Percentiles rank a stretch among this genome's conserved stretches.
phyloP scores from a whole-genome alignment of 1,284 basidiomycete species.

The Baeospora myosura region DNA sequence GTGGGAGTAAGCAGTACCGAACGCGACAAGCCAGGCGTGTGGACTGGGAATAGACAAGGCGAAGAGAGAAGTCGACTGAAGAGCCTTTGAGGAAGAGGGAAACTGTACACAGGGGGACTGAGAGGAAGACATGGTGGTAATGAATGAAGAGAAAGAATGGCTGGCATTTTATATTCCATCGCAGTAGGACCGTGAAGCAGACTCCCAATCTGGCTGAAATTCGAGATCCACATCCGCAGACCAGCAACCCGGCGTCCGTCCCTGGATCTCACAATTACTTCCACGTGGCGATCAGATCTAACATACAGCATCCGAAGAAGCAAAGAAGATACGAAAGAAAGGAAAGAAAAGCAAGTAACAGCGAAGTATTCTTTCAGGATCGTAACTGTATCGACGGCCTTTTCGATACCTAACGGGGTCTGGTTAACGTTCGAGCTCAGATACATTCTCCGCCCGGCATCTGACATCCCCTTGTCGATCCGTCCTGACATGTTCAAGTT shows the following conservation, averaged over 20 bases:
- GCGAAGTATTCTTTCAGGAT: conserved; percentile 5
- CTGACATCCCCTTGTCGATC: too few species aligned
- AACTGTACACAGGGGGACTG: conserved; percentile 32
- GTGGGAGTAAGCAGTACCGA: conserved; percentile 27
- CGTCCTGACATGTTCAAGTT: too few species aligned
- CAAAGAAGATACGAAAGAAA: conserved; percentile 94
- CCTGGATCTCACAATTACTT: background rate
- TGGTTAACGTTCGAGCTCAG: too few species aligned
- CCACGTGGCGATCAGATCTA: conserved; percentile 26
- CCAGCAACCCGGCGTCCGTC: background rate
- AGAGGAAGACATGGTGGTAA: too few species aligned
- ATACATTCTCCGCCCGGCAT: too few species aligned
- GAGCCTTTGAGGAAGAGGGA: conserved; percentile 28
- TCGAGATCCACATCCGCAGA: background rate
- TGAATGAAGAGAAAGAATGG: conserved; percentile 23
- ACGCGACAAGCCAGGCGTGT: conserved; percentile 35
- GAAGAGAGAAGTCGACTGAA: conserved; percentile 34
- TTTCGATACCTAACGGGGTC: too few species aligned
- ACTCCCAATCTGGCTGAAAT: background rate
- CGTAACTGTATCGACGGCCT: too few species aligned
- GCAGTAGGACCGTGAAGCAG: background rate
- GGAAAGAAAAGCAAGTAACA: conserved; percentile 73
- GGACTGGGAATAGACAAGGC: conserved; percentile 34
- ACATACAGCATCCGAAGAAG: conserved; percentile 77
- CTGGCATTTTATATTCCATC: background rate